Evolutionary conservation across 176 grass and related monocot genomes (phyloP).

Genomic region (bread wheat (Triticum aestivum)): DNA sequence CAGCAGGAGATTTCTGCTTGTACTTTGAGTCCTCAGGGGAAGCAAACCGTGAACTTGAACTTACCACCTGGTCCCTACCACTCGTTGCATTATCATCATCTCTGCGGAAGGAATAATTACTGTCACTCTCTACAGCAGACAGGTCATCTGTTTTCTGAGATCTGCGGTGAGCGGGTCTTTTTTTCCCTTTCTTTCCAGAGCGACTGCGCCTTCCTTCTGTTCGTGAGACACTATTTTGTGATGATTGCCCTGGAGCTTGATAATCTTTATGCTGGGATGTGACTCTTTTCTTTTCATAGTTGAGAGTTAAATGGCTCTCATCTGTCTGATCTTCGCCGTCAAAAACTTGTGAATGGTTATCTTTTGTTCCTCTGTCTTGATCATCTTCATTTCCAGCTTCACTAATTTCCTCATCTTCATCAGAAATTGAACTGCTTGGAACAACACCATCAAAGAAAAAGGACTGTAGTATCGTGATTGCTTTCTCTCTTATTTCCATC

Average conservation of each 20-base stretch:
- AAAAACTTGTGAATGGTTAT: constrained; percentile 39
- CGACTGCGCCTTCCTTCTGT: constrained; percentile 71
- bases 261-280: constrained; percentile 54
- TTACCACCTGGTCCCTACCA: constrained; percentile 72
- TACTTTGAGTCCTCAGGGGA: constrained; percentile 84
- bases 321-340: constrained; percentile 51
- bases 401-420: constrained; percentile 80
- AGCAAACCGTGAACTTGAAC: constrained; percentile 95
- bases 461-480: constrained; percentile 83
- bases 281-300: constrained; percentile 63
- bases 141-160: constrained; percentile 72
- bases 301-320: constrained; percentile 68
- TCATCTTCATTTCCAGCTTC: constrained; percentile 75
- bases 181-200: constrained; percentile 97
- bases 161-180: constrained; percentile 72
- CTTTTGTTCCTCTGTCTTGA: constrained; percentile 57
- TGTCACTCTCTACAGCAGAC: constrained; percentile 70
- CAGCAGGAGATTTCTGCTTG: constrained; percentile 62
- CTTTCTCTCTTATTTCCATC: constrained; percentile 98
- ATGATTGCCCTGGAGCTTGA: constrained; percentile 49
- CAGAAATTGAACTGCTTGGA: constrained; percentile 74
- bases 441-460: constrained; percentile 93
- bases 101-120: constrained; percentile 49
- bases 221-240: constrained; percentile 51
- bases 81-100: constrained; percentile 79